Conservation (phyloP, 2,329 filamentous ascomycete species). For the Venturiaceae sp. region DNA sequence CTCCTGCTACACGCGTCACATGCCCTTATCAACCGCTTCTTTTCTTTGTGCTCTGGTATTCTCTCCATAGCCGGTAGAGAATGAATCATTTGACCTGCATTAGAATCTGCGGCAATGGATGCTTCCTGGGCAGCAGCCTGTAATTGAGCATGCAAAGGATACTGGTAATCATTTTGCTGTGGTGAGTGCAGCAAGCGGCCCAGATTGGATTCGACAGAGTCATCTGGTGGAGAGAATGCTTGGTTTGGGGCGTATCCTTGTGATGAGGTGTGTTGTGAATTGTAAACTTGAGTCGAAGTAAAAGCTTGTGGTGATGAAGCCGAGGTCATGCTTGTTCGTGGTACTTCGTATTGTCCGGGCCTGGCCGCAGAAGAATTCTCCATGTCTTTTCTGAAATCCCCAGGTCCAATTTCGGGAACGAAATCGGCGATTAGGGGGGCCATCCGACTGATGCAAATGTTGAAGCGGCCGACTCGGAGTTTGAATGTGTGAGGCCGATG, state of each 20-base stretch:
- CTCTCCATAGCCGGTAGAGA: background rate
- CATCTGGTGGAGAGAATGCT: background rate
- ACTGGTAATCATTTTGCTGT: background rate
- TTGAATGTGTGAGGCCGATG: too few species aligned
- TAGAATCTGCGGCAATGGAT: background rate
- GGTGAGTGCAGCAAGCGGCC: background rate
- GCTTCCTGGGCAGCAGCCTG: background rate
- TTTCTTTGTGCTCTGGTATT: background rate
- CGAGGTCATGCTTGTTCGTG: background rate
- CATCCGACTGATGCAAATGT: background rate
- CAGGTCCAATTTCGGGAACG: background rate
- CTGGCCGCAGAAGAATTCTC: background rate
- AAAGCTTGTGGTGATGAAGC: background rate
- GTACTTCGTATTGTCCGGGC: background rate
- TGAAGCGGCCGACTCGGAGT: background rate
- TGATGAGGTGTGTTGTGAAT: background rate
- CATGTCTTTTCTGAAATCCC: background rate
- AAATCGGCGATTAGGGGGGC: background rate
- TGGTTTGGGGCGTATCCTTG: background rate
- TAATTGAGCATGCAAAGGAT: background rate
- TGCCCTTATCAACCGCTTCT: slow-evolving; percentile 18
- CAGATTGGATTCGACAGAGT: background rate
- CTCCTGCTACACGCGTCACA: slow-evolving; percentile 32
- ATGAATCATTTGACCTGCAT: background rate
- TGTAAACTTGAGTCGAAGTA: background rate